Evolutionary conservation across 2,329 filamentous ascomycete genomes (phyloP).

Genomic region (Alternaria viburni): DNA sequence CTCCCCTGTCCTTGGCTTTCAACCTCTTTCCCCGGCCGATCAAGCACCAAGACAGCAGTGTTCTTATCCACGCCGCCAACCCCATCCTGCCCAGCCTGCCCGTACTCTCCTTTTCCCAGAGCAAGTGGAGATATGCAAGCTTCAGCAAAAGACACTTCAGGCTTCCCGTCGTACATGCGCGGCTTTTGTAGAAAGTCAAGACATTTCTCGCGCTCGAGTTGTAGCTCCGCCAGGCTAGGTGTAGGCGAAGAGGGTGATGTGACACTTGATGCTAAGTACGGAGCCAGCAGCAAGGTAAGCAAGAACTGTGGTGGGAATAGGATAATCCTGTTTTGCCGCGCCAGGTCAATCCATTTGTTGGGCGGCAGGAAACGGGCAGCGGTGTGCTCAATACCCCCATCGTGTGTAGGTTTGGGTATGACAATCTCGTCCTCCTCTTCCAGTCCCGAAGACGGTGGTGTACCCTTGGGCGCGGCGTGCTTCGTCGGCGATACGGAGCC

Average conservation of each 20-base stretch:
- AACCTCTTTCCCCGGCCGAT: conserved; percentile 63
- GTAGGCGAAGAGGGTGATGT: conserved; percentile 30
- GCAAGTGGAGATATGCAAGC: conserved; percentile 52
- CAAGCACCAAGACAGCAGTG: conserved; percentile 59
- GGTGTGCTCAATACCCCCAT: conserved; percentile 73
- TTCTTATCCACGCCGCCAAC: conserved; percentile 53
- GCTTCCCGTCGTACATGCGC: conserved; percentile 31
- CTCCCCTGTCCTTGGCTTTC: conserved; percentile 56
- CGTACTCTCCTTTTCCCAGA: conserved; percentile 48
- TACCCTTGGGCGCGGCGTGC: conserved; percentile 33
- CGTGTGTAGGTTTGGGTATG: conserved; percentile 72
- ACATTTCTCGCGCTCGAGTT: conserved; percentile 38
- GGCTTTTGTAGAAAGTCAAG: conserved; percentile 63
- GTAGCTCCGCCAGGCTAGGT: conserved; percentile 48
- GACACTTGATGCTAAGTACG: conserved; percentile 55
- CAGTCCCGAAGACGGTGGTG: conserved; percentile 39
- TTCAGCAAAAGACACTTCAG: conserved; percentile 51
- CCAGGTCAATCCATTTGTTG: conserved; percentile 70
- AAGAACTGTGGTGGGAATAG: conserved; percentile 91
- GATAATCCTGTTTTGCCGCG: conserved; percentile 71
- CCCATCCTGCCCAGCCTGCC: conserved; percentile 35
- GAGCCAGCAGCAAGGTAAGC: conserved; percentile 66
- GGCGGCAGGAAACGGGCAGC: conserved; percentile 79
- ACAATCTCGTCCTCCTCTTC: conserved; percentile 57
- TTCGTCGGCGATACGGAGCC: conserved; percentile 39